Conservation (phyloP, 306 rosid species). For the Coriaria nepalensis region DNA sequence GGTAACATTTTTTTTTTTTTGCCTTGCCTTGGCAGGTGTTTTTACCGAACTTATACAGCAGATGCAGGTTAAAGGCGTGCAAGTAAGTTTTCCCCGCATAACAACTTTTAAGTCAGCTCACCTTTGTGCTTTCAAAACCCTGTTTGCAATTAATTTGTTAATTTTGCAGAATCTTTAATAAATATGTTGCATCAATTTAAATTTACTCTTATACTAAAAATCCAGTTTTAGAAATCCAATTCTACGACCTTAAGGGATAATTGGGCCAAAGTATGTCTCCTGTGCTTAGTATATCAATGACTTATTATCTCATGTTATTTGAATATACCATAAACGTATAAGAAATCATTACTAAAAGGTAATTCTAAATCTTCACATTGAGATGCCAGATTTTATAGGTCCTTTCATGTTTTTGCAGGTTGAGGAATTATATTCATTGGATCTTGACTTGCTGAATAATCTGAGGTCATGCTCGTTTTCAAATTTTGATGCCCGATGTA, state of each 20-base stretch:
- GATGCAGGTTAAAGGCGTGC: constrained; percentile 97
- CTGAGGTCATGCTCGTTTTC: constrained; percentile 39
- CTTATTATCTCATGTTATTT: not conserved
- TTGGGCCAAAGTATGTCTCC: not conserved
- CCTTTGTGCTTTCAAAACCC: too few species aligned
- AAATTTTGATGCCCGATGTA: constrained; percentile 6
- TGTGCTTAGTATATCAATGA: not conserved
- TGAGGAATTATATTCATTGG: constrained; percentile 87
- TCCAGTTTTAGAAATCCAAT: too few species aligned
- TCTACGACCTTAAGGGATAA: too few species aligned
- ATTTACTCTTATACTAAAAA: too few species aligned
- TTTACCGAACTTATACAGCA: constrained; percentile 97
- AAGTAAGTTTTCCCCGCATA: constrained; percentile 34
- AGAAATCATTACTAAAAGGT: not conserved
- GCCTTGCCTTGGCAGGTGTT: constrained; percentile 49
- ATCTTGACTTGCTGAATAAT: constrained; percentile 62
- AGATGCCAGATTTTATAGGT: not conserved
- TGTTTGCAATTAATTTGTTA: too few species aligned
- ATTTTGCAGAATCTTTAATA: too few species aligned
- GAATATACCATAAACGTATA: not conserved
- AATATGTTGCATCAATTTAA: too few species aligned
- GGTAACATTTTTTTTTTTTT: constrained; percentile 7
- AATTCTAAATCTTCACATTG: not conserved
- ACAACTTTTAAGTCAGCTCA: too few species aligned
- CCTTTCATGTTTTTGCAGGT: constrained; percentile 43